Conservation (phyloP, 805 yeast genomes). For the Ogataea paradorogensis region DNA sequence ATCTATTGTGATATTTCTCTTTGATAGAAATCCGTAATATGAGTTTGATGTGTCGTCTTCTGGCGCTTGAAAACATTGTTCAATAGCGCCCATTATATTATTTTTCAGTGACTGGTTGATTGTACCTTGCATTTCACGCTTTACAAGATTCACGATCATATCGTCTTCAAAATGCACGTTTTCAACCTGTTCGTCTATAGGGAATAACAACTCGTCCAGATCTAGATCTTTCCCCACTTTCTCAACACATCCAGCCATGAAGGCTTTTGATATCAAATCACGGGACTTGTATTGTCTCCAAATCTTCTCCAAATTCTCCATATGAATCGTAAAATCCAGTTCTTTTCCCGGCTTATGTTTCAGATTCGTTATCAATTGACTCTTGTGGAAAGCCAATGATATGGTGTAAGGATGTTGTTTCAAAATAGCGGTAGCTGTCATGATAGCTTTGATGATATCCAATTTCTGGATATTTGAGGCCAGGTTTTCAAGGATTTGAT, state of each 20-base stretch:
- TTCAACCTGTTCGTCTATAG: constrained; percentile 34
- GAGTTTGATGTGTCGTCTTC: background rate
- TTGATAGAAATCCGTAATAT: background rate
- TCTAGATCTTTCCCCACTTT: constrained; percentile 11
- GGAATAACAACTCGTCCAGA: constrained; percentile 35
- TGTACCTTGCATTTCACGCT: constrained; percentile 13
- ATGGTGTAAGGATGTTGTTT: constrained; percentile 10
- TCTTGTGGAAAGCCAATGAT: constrained; percentile 10
- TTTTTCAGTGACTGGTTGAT: too few relatives aligned
- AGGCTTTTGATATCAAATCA: constrained; percentile 12
- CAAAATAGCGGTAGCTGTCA: constrained; percentile 19
- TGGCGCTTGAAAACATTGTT: too few relatives aligned
- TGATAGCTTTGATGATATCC: constrained; percentile 25
- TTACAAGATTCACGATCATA: constrained; percentile 33
- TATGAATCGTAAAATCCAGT: constrained; percentile 14
- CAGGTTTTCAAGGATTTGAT: constrained; percentile 13
- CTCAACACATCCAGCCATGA: constrained; percentile 6
- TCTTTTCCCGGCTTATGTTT: too few relatives aligned
- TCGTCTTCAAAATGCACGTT: constrained; percentile 33
- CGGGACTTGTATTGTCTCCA: constrained; percentile 21
- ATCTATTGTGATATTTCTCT: background rate
- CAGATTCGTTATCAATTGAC: background rate
- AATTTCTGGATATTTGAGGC: constrained; percentile 10
- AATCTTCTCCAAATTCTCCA: constrained; percentile 14
- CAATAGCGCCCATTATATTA: too few relatives aligned